Base-by-base conservation (phyloP, 2,329 filamentous ascomycete species). In the Cladophialophora chaetospira region DNA sequence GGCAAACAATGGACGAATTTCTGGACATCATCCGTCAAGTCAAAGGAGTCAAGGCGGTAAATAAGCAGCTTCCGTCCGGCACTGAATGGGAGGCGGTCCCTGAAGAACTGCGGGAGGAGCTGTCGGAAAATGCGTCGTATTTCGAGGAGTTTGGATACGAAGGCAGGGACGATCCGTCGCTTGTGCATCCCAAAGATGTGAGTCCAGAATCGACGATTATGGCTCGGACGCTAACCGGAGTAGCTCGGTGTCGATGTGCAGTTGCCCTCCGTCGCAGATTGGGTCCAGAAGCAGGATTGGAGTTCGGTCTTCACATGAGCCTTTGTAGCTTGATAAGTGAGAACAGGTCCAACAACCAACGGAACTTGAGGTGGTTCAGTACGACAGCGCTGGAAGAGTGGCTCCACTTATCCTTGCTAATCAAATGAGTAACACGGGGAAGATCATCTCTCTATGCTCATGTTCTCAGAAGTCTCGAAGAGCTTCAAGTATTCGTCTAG, bases 131-230 rank as follows among this genome's bases (percentile, higher is more conserved):
- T 0, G 61, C 69, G 5, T 65, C 60, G 0, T 74, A 72, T 29
- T 53, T 75, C 42, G 65, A 59, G 0, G 75, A 79, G 53, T 76
- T 69, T 55, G 72, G 72, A 2, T 81, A 76, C 46, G 72, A 71
- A 54, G 75, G 68, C 9, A 47, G 51, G 10, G 44, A 49, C 13
- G 58, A 58, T 43, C 52, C 52, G 6, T 42, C 25, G 3, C 17
- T 55, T 1, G 28, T 53, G 23, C 48, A 60, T 38, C 57, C 57
- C 33, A 53, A 57, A 19, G 57, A 56, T 38, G 57, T 60, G 35
- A 57, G 57, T 52, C 10, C 11, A 4, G 10, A 26, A 2, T 10
- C n/a, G 10, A 6, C 17, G 8, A 3, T 17, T 15, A 11, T 13
- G 21, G 21, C 9, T 19, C 15, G 10, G 17, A 38, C 3, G 3